phyloP scores from a whole-genome alignment of 2,329 filamentous ascomycete species.

The Colletotrichum spinosum region DNA sequence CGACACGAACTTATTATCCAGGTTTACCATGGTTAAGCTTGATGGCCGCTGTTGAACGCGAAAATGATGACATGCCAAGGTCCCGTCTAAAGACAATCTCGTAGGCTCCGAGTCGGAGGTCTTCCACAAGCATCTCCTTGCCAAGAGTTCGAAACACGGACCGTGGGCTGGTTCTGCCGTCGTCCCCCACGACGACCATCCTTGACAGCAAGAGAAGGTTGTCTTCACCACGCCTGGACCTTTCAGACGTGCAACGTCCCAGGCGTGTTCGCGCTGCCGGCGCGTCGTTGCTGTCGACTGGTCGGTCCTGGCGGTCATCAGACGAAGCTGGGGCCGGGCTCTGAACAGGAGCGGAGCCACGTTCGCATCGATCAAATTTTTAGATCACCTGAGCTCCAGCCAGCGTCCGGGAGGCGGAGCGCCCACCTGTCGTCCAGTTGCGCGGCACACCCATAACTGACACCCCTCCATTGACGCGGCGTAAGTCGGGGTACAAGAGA shows the following conservation, averaged over 20 bases:
- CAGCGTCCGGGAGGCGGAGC: conserved; percentile 31
- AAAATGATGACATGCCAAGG: conserved; percentile 24
- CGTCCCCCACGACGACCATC: conserved; percentile 23
- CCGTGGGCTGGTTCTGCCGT: conserved; percentile 12
- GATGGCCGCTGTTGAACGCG: conserved; percentile 14
- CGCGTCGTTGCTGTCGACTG: conserved; percentile 30
- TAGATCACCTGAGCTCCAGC: conserved; percentile 36
- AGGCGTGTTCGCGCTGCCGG: conserved; percentile 21
- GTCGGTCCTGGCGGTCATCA: conserved; percentile 31
- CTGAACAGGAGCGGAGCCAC: conserved; percentile 32
- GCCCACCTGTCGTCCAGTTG: conserved; percentile 32
- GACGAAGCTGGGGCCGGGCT: conserved; percentile 35
- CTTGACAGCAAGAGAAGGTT: conserved; percentile 24
- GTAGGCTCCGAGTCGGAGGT: conserved; percentile 27
- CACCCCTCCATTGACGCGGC: conserved; percentile 14
- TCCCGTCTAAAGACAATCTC: conserved; percentile 27
- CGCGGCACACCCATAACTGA: conserved; percentile 28
- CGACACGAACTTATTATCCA: neutral
- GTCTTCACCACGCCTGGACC: conserved; percentile 5
- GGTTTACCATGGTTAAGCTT: too few species aligned
- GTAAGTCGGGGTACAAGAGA: conserved; percentile 20
- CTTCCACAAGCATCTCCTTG: conserved; percentile 28
- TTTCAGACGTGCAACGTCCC: conserved; percentile 28
- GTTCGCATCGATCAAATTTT: conserved; percentile 34
- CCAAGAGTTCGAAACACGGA: conserved; percentile 9